Evolutionary conservation across 345 rosid species (phyloP).

Genomic region (Acer negundo): DNA sequence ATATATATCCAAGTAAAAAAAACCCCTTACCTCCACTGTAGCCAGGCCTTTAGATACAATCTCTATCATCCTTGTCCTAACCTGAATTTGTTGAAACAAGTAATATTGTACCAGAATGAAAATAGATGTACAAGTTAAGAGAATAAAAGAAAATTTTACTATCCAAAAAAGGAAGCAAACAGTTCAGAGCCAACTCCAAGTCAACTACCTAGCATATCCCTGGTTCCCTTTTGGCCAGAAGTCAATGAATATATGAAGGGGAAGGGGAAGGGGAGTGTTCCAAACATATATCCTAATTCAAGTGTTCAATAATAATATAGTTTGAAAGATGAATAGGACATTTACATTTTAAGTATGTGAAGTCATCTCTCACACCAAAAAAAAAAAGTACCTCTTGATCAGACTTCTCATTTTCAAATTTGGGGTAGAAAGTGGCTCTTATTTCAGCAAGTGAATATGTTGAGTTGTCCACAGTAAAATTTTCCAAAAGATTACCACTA

Average conservation of each 20-base stretch:
- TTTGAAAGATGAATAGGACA: not conserved
- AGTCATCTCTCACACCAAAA: not conserved
- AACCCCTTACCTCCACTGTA: slow-evolving; percentile 69
- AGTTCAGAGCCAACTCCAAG: not conserved
- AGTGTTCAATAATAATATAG: not conserved
- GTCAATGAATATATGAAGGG: not conserved
- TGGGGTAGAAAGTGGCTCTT: slow-evolving; percentile 96
- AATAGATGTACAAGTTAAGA: slow-evolving; percentile 1
- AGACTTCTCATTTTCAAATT: slow-evolving; percentile 96
- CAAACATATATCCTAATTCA: not conserved
- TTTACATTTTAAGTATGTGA: not conserved
- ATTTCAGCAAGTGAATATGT: slow-evolving; percentile 71
- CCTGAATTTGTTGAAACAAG: slow-evolving; percentile 38
- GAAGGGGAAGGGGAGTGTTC: too few relatives aligned
- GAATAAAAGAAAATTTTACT: not conserved
- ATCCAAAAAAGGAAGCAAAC: not conserved
- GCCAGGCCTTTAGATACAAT: slow-evolving; percentile 87
- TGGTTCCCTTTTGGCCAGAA: not conserved
- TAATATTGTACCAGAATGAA: slow-evolving; percentile 1
- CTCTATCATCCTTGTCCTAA: slow-evolving; percentile 87
- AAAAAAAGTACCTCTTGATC: slow-evolving; percentile 79
- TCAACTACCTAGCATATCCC: not conserved
- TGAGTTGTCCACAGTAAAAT: slow-evolving; percentile 64
- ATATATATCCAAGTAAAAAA: slow-evolving; percentile 3
- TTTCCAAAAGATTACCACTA: slow-evolving; percentile 47